Percentiles rank a stretch among this genome's conserved stretches.
phyloP scores from a whole-genome alignment of 163 green algal genomes.

The Chloromonas sp. region DNA sequence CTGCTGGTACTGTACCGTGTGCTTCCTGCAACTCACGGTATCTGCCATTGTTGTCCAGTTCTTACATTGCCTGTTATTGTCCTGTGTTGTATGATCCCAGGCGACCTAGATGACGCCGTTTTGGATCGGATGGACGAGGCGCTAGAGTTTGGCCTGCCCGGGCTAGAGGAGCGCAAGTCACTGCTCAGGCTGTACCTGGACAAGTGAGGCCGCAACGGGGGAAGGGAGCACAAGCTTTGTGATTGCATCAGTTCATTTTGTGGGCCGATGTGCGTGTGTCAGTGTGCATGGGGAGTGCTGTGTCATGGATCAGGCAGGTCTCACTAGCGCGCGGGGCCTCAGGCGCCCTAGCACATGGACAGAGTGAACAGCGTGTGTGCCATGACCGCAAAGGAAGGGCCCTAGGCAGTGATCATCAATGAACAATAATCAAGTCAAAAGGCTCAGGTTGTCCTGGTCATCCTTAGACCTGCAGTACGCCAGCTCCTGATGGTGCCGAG shows the following conservation, averaged over 20 bases:
- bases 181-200: constrained; percentile 85
- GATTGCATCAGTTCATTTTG: not conserved
- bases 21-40: no score
- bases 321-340: no score
- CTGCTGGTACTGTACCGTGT: no score
- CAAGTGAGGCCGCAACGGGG: constrained; percentile 22
- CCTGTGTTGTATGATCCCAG: constrained; percentile 17
- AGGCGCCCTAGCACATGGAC: no score
- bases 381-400: no score
- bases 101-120: constrained; percentile 92
- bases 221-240: not conserved
- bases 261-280: not conserved
- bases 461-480: no score
- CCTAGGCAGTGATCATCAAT: no score
- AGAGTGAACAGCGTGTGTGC: no score
- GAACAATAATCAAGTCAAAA: no score
- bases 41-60: not conserved
- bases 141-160: constrained; percentile 52
- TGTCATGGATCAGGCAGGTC: not conserved
- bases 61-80: not conserved
- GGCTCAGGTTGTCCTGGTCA: no score
- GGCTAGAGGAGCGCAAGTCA: constrained; percentile 53
- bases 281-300: not conserved
- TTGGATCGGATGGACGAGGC: constrained; percentile 96
- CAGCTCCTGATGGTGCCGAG: no score